A percentile compares a stretch with the other conserved stretches of the same genome.
Evolutionary conservation across 2,329 filamentous ascomycete species (phyloP).

Genomic region (Xenoacremonium recifei): DNA sequence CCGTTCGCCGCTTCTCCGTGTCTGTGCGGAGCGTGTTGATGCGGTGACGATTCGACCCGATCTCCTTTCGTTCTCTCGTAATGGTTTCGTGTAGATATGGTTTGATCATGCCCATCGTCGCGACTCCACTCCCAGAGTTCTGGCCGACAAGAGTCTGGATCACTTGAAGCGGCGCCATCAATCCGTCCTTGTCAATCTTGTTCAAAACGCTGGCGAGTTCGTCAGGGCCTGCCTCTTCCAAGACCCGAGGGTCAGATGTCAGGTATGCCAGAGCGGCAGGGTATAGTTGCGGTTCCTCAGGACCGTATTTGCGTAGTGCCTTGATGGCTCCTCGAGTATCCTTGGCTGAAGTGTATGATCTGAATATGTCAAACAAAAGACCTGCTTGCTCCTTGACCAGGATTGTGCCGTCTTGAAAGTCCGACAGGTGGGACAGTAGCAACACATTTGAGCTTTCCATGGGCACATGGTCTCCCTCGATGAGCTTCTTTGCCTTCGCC

Average conservation of each 20-base stretch:
- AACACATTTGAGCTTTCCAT: constrained; percentile 96
- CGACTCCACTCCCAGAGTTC: constrained; percentile 57
- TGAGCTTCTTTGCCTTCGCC: constrained; percentile 82
- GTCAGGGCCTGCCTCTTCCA: constrained; percentile 79
- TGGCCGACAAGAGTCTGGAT: constrained; percentile 83
- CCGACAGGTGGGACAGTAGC: constrained; percentile 84
- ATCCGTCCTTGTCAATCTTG: constrained; percentile 83
- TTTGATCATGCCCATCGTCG: constrained; percentile 97
- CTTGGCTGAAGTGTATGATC: constrained; percentile 88
- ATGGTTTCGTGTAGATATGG: constrained; percentile 88
- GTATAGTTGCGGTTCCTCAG: constrained; percentile 87
- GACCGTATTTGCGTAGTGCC: constrained; percentile 86
- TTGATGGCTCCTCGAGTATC: constrained; percentile 90
- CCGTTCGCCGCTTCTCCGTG: constrained; percentile 74
- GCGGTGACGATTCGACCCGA: constrained; percentile 73
- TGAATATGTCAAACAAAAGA: constrained; percentile 91
- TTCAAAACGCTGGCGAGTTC: constrained; percentile 78
- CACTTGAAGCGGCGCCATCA: constrained; percentile 95
- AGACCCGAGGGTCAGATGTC: constrained; percentile 75
- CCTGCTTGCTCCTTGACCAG: constrained; percentile 93
- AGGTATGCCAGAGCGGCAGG: constrained; percentile 91
- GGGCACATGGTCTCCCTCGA: constrained; percentile 75
- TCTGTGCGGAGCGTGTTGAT: constrained; percentile 83
- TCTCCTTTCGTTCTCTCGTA: constrained; percentile 82
- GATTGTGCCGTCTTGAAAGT: constrained; percentile 86